Conservation (phyloP, 805 yeast genomes). For the Millerago galiae region DNA sequence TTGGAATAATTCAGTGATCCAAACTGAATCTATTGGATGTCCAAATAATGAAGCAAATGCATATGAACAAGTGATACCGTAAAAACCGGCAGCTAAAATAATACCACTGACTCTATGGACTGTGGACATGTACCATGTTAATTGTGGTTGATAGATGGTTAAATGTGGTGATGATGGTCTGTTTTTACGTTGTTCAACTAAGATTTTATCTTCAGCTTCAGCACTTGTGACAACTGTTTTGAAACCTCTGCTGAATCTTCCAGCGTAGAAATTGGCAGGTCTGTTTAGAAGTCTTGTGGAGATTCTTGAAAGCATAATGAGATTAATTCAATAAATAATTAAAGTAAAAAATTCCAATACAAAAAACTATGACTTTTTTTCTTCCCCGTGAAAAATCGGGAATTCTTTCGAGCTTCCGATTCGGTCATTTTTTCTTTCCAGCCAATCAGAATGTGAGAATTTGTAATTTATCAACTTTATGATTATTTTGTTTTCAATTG, state of each 20-base stretch:
- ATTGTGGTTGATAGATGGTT: conserved; percentile 83
- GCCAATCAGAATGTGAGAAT: conserved; percentile 5
- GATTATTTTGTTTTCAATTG: too few relatives aligned
- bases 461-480: background rate
- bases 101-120: conserved; percentile 88
- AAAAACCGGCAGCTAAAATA: conserved; percentile 70
- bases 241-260: conserved; percentile 11
- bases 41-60: conserved; percentile 67
- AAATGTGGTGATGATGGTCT: conserved; percentile 93
- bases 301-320: conserved; percentile 6
- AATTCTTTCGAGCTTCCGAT: conserved; percentile 2
- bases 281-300: conserved; percentile 8
- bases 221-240: conserved; percentile 47
- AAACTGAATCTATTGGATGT: conserved; percentile 30
- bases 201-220: conserved; percentile 59
- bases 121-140: conserved; percentile 75
- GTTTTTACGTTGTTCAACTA: conserved; percentile 74
- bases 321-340: background rate
- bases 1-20: conserved; percentile 32
- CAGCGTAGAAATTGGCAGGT: conserved; percentile 6
- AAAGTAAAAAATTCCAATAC: background rate
- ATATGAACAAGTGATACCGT: conserved; percentile 68
- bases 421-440: background rate
- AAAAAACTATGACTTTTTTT: background rate
- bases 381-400: conserved; percentile 5